These are phyloP conservation scores for Paramarasmius palmivorus DNA, from an alignment of 1,284 basidiomycete genomes.

Conservation along the genomic window DNA sequence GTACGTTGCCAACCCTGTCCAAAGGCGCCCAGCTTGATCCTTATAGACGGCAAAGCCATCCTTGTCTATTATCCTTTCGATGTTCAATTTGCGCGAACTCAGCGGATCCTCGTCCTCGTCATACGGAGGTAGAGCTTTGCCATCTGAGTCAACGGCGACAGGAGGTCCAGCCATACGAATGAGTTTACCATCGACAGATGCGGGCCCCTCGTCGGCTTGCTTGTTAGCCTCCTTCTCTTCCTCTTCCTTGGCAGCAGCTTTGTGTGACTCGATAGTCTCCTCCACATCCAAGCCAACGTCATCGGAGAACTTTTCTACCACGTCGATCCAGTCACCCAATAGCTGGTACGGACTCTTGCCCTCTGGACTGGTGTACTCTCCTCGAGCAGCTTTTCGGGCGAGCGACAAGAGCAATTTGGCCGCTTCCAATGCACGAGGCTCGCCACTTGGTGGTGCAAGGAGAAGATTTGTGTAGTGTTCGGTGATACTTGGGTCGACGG, in stretches of 20 bases:
- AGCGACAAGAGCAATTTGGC: constrained; percentile 88
- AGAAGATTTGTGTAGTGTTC: constrained; percentile 83
- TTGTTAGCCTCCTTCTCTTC: constrained; percentile 40
- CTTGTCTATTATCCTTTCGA: constrained; percentile 81
- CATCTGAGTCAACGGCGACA: constrained; percentile 50
- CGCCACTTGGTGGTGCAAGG: constrained; percentile 62
- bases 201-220: constrained; percentile 39
- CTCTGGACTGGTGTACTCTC: constrained; percentile 86
- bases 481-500: constrained; percentile 83
- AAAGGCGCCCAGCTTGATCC: constrained; percentile 95
- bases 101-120: constrained; percentile 83
- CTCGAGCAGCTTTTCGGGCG: constrained; percentile 80
- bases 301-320: constrained; percentile 90
- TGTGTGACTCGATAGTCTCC: constrained; percentile 59
- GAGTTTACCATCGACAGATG: constrained; percentile 60
- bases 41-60: constrained; percentile 91
- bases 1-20: constrained; percentile 96
- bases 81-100: constrained; percentile 77
- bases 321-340: constrained; percentile 90
- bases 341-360: constrained; percentile 96
- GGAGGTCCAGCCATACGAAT: constrained; percentile 78
- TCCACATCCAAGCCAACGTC: constrained; percentile 91
- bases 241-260: constrained; percentile 43
- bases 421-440: constrained; percentile 88
- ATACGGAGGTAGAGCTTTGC: constrained; percentile 52